Conservation (phyloP, 2,329 filamentous ascomycete genomes). For the Rhynchosporium agropyri region DNA sequence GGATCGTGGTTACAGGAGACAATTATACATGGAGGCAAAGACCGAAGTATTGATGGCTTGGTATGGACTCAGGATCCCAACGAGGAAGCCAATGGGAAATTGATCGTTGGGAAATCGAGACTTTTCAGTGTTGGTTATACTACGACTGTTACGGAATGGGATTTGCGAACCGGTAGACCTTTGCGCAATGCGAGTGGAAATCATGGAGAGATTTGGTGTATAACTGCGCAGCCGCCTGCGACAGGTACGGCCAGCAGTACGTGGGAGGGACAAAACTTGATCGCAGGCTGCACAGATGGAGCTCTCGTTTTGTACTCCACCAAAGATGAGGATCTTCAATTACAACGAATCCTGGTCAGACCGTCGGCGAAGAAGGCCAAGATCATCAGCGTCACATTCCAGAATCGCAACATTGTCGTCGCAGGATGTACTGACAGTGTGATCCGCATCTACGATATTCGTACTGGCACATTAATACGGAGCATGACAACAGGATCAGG, state of each 20-base stretch:
- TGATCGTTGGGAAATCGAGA: conserved; percentile 71
- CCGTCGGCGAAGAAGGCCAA: conserved; percentile 82
- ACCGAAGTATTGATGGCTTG: conserved; percentile 85
- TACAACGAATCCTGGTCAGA: conserved; percentile 73
- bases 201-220: conserved; percentile 95
- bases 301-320: conserved; percentile 86
- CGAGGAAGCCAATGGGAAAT: conserved; percentile 64
- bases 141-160: conserved; percentile 91
- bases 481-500: conserved; percentile 87
- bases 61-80: conserved; percentile 89
- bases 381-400: conserved; percentile 89
- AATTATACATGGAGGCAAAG: conserved; percentile 79
- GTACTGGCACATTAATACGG: conserved; percentile 73
- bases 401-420: conserved; percentile 78
- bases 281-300: conserved; percentile 89
- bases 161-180: conserved; percentile 76
- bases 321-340: conserved; percentile 79
- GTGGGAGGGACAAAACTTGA: conserved; percentile 61
- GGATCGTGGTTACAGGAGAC: conserved; percentile 84
- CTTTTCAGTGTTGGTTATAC: conserved; percentile 97
- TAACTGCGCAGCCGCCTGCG: conserved; percentile 74
- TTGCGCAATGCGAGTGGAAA: conserved; percentile 85
- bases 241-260: neutral
- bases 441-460: conserved; percentile 88
- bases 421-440: conserved; percentile 95